Evolutionary conservation across 2,329 filamentous ascomycete species (phyloP).

Genomic region (Penicillium sp.): DNA sequence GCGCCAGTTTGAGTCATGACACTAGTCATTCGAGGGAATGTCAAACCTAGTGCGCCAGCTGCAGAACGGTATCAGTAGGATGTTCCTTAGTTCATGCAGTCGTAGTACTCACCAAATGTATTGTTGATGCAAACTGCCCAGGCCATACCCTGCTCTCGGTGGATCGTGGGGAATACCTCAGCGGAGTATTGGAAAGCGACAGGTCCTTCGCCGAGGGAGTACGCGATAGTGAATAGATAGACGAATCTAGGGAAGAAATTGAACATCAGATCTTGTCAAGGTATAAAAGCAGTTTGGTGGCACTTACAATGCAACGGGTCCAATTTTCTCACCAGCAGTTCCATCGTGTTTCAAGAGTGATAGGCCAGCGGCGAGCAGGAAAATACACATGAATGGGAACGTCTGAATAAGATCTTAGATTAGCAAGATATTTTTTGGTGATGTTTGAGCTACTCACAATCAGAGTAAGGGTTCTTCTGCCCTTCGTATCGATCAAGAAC

Average conservation of each 20-base stretch:
- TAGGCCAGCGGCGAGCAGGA: conserved; percentile 61
- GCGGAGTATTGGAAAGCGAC: conserved; percentile 54
- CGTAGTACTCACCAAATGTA: conserved; percentile 20
- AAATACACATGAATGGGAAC: conserved; percentile 67
- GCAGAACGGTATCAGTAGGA: conserved; percentile 18
- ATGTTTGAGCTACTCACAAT: conserved; percentile 12
- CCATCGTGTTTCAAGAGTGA: conserved; percentile 49
- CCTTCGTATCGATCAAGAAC: conserved; percentile 67
- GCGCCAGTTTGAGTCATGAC: conserved; percentile 54
- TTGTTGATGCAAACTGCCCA: conserved; percentile 33
- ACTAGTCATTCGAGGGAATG: conserved; percentile 48
- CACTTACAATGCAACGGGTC: conserved; percentile 25
- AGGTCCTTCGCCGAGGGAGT: conserved; percentile 63
- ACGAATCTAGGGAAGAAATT: conserved; percentile 57
- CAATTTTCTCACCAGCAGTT: conserved; percentile 36
- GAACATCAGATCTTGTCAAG: neutral
- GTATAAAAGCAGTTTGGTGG: neutral
- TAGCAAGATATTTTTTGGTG: neutral
- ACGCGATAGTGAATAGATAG: conserved; percentile 65
- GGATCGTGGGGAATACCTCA: conserved; percentile 56
- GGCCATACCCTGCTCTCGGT: conserved; percentile 44
- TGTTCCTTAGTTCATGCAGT: conserved; percentile 4
- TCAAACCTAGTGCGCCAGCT: conserved; percentile 49
- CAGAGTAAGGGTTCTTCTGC: conserved; percentile 56
- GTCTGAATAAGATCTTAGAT: conserved; percentile 54